Evolutionary conservation across 2,329 filamentous ascomycete genomes (phyloP), one percentile per base, ranked within the genome.

Genomic region (Penicillium verrucosum): DNA sequence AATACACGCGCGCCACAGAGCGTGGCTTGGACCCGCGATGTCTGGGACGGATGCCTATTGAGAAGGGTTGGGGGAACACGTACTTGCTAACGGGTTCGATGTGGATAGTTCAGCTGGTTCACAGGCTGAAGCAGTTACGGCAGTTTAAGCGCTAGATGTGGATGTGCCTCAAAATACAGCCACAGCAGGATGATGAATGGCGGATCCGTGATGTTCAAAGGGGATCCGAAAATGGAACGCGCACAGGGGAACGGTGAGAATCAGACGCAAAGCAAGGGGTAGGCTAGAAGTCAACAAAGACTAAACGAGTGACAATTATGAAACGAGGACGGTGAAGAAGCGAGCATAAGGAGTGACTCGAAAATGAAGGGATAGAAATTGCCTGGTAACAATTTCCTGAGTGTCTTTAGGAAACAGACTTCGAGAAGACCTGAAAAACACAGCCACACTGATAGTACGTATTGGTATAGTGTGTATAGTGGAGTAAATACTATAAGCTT

Each of bases 391-490:
- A 51, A 54, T 43, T 54, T 45, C 25, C 34, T 40, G n/a, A n/a
- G 40, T 46, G 42, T 37, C 27, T 12, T n/a, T 5, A 29, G 46
- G 32, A 25, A 32, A 29, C n/a, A n/a, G 12, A 25, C 40, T 42
- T 52, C 21, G 27, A 44, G 21, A 25, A 44, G 40, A 42, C 29
- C 51, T 44, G 34, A 46, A 16, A 38, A 23, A 43, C 54, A 46
- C 54, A 56, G 54, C 54, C 54, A 56, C 54, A 52, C 27, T 45
- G 53, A 36, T 51, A 23, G 41, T 37, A 30, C 18, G 40, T 30
- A 34, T 40, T 23, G 1, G 38, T 27, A 43, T 43, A 43, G 41
- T 27, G 41, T n/a, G 25, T 4, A 46, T 34, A 46, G 44, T 46
- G 44, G 44, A 46, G 44, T n/a, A 29, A 41, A 38, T 43, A 55